Percentiles rank a stretch among this genome's conserved stretches.
Evolutionary conservation across 345 rosid species (phyloP).

Genomic region (Lagerstroemia speciosa): DNA sequence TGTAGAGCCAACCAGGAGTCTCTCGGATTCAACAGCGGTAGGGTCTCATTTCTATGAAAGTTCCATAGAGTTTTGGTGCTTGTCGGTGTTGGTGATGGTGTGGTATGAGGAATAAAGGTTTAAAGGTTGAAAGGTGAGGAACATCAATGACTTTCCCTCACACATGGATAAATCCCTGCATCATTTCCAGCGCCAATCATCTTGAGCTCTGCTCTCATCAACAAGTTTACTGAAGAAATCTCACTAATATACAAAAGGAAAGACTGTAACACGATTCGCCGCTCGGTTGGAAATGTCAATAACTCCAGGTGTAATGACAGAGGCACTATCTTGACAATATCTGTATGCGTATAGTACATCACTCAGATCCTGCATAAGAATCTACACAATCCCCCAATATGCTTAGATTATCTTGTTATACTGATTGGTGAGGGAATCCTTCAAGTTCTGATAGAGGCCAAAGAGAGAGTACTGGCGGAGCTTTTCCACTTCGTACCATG

Average conservation of each 20-base stretch:
- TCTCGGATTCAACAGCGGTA: too few relatives aligned
- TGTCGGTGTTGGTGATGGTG: too few relatives aligned
- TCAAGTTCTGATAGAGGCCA: constrained; percentile 75
- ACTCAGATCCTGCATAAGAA: background rate
- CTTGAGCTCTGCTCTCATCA: too few relatives aligned
- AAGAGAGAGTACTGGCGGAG: constrained; percentile 89
- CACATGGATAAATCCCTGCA: too few relatives aligned
- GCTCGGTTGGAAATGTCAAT: background rate
- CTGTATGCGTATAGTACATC: background rate
- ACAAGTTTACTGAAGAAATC: background rate
- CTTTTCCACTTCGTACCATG: constrained; percentile 94
- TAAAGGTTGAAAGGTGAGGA: too few relatives aligned
- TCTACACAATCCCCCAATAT: background rate
- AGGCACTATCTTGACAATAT: background rate
- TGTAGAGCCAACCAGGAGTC: too few relatives aligned
- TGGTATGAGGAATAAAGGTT: too few relatives aligned
- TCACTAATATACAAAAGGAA: background rate
- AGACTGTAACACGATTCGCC: background rate
- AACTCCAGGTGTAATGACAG: background rate
- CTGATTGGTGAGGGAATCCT: constrained; percentile 57
- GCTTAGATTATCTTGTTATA: constrained; percentile 51
- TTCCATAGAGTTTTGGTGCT: too few relatives aligned
- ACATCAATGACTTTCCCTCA: too few relatives aligned
- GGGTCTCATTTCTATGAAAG: too few relatives aligned
- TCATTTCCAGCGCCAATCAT: too few relatives aligned